phyloP scores from a whole-genome alignment of 2,329 filamentous ascomycete species.

The Trichophyton simii region DNA sequence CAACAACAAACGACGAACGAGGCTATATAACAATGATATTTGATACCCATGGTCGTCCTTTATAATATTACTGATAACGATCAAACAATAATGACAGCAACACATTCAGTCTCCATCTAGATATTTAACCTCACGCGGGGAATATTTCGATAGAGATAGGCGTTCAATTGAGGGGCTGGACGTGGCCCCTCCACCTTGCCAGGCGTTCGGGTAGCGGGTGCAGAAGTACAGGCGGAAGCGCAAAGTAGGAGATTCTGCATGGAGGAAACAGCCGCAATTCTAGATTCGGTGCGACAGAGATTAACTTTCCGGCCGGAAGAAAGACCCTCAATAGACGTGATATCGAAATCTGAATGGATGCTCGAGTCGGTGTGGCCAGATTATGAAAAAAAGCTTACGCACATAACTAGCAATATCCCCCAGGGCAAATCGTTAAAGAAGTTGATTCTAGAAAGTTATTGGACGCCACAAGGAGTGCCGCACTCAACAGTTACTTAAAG shows the following conservation, averaged over 20 bases:
- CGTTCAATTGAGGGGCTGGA: slow-evolving; percentile 11
- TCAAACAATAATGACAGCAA: no score
- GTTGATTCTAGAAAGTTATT: no score
- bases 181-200: slow-evolving; percentile 12
- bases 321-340: slow-evolving; percentile 9
- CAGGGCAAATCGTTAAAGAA: no score
- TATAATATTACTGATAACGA: no score
- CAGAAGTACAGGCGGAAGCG: slow-evolving; percentile 12
- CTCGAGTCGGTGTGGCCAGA: slow-evolving; percentile 12
- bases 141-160: slow-evolving; percentile 13
- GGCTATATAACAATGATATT: no score
- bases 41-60: no score
- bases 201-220: slow-evolving; percentile 15
- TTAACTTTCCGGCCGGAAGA: slow-evolving; percentile 9
- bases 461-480: no score
- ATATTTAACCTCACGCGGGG: neutral
- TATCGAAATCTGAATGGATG: slow-evolving; percentile 13
- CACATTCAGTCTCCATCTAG: no score
- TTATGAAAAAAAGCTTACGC: neutral
- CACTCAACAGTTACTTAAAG: no score
- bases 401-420: neutral
- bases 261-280: slow-evolving; percentile 10
- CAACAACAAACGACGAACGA: no score
- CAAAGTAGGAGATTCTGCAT: slow-evolving; percentile 10
- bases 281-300: slow-evolving; percentile 11